A percentile compares a stretch with the other conserved stretches of the same genome.
These are phyloP conservation scores for Ensete glaucum DNA, from an alignment of 176 grass and related monocot species.

Conservation along the genomic window DNA sequence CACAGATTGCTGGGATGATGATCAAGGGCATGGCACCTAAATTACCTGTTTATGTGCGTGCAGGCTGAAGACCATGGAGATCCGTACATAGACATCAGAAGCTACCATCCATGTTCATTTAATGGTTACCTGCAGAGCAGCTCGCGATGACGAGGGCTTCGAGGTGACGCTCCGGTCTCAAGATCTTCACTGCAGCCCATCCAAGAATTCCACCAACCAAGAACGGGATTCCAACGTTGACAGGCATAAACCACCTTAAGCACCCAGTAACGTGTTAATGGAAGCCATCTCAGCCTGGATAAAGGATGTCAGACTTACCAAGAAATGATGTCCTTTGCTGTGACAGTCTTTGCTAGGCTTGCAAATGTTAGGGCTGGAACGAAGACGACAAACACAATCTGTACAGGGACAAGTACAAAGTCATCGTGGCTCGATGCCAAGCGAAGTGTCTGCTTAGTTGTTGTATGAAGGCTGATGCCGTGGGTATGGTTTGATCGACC, in stretches of 20 bases:
- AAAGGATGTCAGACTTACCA: constrained; percentile 22
- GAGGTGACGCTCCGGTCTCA: constrained; percentile 25
- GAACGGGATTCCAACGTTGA: constrained; percentile 44
- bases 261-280: neutral
- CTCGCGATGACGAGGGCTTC: constrained; percentile 38
- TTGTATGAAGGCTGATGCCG: no score
- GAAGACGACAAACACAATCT: constrained; percentile 42
- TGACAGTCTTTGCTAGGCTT: constrained; percentile 45
- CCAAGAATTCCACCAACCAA: constrained; percentile 36
- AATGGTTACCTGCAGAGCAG: constrained; percentile 43
- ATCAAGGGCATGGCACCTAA: constrained; percentile 46
- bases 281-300: neutral
- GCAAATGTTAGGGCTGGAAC: constrained; percentile 42
- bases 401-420: no score
- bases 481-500: neutral
- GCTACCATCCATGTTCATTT: neutral
- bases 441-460: no score
- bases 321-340: constrained; percentile 50
- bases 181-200: constrained; percentile 29
- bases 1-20: constrained; percentile 55
- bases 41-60: constrained; percentile 28
- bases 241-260: constrained; percentile 62
- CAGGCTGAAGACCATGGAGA: neutral
- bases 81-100: neutral
- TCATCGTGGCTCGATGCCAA: no score